A percentile compares a stretch with the other conserved stretches of the same genome.
phyloP scores from a whole-genome alignment of 495 filamentous ascomycete species.

The Apiosordaria backusii region DNA sequence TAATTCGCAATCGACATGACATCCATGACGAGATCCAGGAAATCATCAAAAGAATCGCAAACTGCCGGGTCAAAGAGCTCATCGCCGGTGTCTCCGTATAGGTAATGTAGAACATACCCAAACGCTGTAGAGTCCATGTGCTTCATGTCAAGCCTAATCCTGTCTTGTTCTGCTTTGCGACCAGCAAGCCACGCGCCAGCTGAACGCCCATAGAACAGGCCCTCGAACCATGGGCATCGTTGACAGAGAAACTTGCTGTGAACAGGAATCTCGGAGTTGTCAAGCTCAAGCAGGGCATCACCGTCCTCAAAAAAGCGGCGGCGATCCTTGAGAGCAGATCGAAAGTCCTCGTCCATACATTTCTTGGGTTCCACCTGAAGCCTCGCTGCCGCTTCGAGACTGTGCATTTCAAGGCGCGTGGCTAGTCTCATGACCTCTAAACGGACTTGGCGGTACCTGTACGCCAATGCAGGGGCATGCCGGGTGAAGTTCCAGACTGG shows the following conservation, averaged over 20 bases:
- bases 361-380: conserved; percentile 62
- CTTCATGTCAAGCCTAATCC: conserved; percentile 72
- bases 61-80: conserved; percentile 78
- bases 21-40: conserved; percentile 85
- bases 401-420: conserved; percentile 59
- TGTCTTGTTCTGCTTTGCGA: conserved; percentile 50
- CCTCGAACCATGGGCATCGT: conserved; percentile 88
- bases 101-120: conserved; percentile 69
- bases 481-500: conserved; percentile 80
- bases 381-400: conserved; percentile 70
- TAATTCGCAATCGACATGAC: conserved; percentile 89
- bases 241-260: conserved; percentile 77
- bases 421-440: conserved; percentile 79
- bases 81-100: conserved; percentile 80
- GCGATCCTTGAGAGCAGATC: conserved; percentile 59
- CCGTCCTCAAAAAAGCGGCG: conserved; percentile 65
- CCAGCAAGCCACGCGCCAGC: conserved; percentile 75
- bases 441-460: conserved; percentile 71
- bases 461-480: conserved; percentile 57
- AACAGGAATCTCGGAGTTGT: conserved; percentile 58
- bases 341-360: conserved; percentile 65
- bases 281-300: conserved; percentile 74
- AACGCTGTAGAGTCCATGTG: conserved; percentile 73
- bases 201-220: conserved; percentile 81
- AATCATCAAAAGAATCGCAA: conserved; percentile 68